A percentile compares a stretch with the other conserved stretches of the same genome.
Evolutionary conservation across 2,329 filamentous ascomycete species (phyloP).

Genomic region (Clarireedia sp.): DNA sequence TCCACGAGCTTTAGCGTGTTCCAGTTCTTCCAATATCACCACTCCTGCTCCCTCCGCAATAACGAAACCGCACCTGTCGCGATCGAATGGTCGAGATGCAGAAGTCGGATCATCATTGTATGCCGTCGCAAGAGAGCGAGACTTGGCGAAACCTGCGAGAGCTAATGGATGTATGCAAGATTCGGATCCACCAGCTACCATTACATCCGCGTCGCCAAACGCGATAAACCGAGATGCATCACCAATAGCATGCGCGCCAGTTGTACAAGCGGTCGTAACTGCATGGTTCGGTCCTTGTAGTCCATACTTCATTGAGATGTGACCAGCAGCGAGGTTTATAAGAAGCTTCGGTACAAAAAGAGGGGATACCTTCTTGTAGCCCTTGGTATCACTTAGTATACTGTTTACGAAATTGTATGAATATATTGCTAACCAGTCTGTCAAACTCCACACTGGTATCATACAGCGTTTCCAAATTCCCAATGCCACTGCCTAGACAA

Average conservation of each 20-base stretch:
- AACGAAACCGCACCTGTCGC: conserved; percentile 73
- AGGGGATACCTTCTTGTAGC: conserved; percentile 87
- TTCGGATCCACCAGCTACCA: conserved; percentile 93
- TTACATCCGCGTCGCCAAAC: conserved; percentile 86
- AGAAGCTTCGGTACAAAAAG: conserved; percentile 88
- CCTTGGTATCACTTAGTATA: conserved; percentile 42
- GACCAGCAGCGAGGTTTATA: conserved; percentile 90
- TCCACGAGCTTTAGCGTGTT: conserved; percentile 73
- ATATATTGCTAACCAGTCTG: conserved; percentile 45
- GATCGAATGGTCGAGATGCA: conserved; percentile 84
- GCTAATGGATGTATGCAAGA: conserved; percentile 93
- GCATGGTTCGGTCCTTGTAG: conserved; percentile 89
- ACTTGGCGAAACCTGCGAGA: conserved; percentile 83
- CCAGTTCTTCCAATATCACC: conserved; percentile 78
- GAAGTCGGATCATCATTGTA: conserved; percentile 65
- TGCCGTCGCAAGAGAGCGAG: conserved; percentile 73
- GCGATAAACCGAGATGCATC: conserved; percentile 89
- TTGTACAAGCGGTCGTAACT: conserved; percentile 91
- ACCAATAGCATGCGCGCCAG: conserved; percentile 87
- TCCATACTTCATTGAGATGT: conserved; percentile 87
- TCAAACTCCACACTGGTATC: conserved; percentile 71
- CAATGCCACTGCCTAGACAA: conserved; percentile 90
- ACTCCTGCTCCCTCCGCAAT: conserved; percentile 89
- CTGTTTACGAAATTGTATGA: background rate
- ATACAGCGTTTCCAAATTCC: conserved; percentile 87